Evolutionary conservation across 805 yeast species (phyloP).

Genomic region (Naumovozyma castellii): DNA sequence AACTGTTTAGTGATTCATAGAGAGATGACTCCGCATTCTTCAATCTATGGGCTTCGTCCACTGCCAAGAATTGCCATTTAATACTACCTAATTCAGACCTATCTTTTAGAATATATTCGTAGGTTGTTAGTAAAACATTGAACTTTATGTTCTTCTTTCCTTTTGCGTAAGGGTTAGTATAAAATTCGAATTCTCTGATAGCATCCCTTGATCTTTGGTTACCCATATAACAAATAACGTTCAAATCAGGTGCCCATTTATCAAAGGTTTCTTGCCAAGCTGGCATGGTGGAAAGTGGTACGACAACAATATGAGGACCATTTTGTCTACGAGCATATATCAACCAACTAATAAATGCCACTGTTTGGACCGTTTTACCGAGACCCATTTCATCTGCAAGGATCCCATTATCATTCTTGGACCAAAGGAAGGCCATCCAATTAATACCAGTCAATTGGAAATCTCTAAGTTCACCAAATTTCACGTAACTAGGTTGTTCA

Average conservation of each 20-base stretch:
- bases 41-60: slow-evolving; percentile 95
- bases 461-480: slow-evolving; percentile 87
- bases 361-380: slow-evolving; percentile 96
- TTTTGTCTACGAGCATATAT: slow-evolving; percentile 91
- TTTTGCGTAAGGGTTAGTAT: slow-evolving; percentile 41
- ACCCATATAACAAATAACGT: slow-evolving; percentile 88
- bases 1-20: slow-evolving; percentile 76
- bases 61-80: slow-evolving; percentile 94
- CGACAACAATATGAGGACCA: slow-evolving; percentile 95
- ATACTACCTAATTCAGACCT: slow-evolving; percentile 67
- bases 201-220: slow-evolving; percentile 76
- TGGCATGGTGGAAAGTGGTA: slow-evolving; percentile 90
- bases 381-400: slow-evolving; percentile 98
- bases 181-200: slow-evolving; percentile 80
- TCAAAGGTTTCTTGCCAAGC: slow-evolving; percentile 99
- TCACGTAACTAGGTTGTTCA: slow-evolving; percentile 80
- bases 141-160: slow-evolving; percentile 64
- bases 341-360: slow-evolving; percentile 88
- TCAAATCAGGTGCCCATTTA: slow-evolving; percentile 93
- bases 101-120: slow-evolving; percentile 92
- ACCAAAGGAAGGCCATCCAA: slow-evolving; percentile 99
- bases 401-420: slow-evolving; percentile 93
- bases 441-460: slow-evolving; percentile 96
- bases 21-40: slow-evolving; percentile 90
- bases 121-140: slow-evolving; percentile 86